Evolutionary conservation across 495 filamentous ascomycete species (phyloP).

Genomic region (Glonium stellatum): DNA sequence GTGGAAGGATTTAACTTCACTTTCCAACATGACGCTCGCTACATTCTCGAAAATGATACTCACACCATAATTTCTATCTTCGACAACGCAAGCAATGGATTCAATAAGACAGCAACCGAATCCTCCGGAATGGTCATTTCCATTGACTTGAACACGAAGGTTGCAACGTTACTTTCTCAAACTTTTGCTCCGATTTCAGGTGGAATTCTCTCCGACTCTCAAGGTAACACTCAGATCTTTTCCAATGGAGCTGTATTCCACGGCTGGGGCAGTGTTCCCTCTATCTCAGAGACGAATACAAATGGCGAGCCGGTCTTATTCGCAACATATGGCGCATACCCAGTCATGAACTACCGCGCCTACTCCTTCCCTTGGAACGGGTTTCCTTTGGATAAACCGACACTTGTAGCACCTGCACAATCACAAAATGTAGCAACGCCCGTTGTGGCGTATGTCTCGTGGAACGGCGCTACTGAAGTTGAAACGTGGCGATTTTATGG

Average conservation of each 20-base stretch:
- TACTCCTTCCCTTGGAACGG: slow-evolving; percentile 1
- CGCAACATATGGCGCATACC: slow-evolving; percentile 2
- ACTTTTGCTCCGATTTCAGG: not conserved
- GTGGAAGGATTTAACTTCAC: slow-evolving; percentile 7
- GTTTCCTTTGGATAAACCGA: not conserved
- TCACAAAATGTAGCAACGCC: not conserved
- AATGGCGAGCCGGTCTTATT: slow-evolving; percentile 14
- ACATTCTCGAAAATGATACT: slow-evolving; percentile 4
- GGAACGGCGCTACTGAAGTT: slow-evolving; percentile 20
- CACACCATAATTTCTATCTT: slow-evolving; percentile 9
- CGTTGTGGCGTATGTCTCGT: slow-evolving; percentile 4
- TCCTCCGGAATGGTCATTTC: slow-evolving; percentile 13
- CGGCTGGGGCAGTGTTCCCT: slow-evolving; percentile 8
- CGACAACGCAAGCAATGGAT: slow-evolving; percentile 16
- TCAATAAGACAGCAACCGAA: not conserved
- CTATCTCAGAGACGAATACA: slow-evolving; percentile 4
- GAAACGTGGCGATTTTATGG: slow-evolving; percentile 4
- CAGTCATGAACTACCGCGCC: slow-evolving; percentile 12
- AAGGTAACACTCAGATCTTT: slow-evolving; percentile 10
- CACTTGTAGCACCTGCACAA: not conserved
- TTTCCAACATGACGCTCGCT: slow-evolving; percentile 17
- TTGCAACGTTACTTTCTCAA: slow-evolving; percentile 3
- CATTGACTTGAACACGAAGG: not conserved
- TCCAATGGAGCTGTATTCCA: slow-evolving; percentile 10
- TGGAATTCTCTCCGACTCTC: slow-evolving; percentile 11